Conservation (phyloP, 331 rosid species). For the Cydonia oblonga region DNA sequence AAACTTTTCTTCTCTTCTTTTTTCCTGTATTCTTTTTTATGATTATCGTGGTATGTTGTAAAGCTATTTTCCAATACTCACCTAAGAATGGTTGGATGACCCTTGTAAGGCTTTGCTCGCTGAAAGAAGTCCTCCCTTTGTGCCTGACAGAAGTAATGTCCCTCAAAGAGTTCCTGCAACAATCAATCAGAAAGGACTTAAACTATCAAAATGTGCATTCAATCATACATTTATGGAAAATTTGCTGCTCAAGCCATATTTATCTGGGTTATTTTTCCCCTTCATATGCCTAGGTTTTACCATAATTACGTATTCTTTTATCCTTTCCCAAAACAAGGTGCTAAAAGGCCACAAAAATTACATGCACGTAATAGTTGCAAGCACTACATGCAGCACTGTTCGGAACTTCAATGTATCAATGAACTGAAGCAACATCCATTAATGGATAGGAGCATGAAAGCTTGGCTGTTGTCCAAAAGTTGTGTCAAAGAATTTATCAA, state of each 20-base stretch:
- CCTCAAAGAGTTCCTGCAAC: constrained; percentile 83
- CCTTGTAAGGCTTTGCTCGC: constrained; percentile 74
- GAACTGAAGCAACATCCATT: neutral
- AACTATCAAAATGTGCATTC: neutral
- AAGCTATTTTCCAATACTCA: constrained; percentile 11
- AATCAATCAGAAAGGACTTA: constrained; percentile 17
- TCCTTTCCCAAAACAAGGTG: neutral
- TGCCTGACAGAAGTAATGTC: constrained; percentile 94
- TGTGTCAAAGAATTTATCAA: neutral
- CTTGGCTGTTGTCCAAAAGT: neutral
- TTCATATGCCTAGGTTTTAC: neutral
- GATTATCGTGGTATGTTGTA: neutral
- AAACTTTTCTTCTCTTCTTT: neutral
- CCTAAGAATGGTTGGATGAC: constrained; percentile 82
- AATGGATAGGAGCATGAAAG: neutral
- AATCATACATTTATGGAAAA: neutral
- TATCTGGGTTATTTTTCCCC: neutral
- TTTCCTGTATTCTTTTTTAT: neutral
- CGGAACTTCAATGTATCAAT: neutral
- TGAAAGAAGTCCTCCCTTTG: constrained; percentile 72
- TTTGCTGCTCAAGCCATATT: neutral
- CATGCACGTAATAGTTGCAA: neutral
- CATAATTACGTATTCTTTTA: too few relatives aligned
- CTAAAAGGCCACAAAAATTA: neutral
- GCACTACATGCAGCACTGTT: neutral